phyloP scores from a whole-genome alignment of 2,329 filamentous ascomycete genomes.

The Magnaporthales sp. region DNA sequence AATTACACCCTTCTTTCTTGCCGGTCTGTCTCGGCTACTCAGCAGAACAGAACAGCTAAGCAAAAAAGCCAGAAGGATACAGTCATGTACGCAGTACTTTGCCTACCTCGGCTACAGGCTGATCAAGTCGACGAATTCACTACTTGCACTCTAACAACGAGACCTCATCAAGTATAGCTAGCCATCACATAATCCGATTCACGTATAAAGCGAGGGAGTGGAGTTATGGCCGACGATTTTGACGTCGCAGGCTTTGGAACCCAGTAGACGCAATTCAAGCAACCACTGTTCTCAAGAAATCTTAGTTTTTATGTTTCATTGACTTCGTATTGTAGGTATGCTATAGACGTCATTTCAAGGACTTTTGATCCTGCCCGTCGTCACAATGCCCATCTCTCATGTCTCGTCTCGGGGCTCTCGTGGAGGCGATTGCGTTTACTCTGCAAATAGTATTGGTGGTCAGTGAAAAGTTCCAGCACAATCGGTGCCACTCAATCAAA shows the following conservation, averaged over 20 bases:
- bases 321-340: constrained; percentile 1
- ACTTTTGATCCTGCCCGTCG: neutral
- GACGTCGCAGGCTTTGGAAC: neutral
- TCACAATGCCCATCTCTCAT: neutral
- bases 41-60: too few species aligned
- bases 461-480: neutral
- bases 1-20: too few species aligned
- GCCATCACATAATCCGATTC: too few species aligned
- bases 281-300: neutral
- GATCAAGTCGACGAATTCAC: too few species aligned
- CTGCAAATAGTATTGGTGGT: neutral
- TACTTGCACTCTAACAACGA: neutral
- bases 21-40: too few species aligned
- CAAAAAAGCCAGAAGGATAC: too few species aligned
- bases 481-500: neutral
- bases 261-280: neutral
- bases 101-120: too few species aligned
- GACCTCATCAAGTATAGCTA: too few species aligned
- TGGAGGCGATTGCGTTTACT: neutral
- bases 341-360: neutral
- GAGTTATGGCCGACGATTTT: too few species aligned
- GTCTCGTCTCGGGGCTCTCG: neutral
- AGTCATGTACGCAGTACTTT: too few species aligned
- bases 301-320: neutral
- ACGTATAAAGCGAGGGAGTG: neutral